These are phyloP conservation scores for Podaxis carcinomalis DNA, from an alignment of 768 basidiomycete genomes.

Conservation along the genomic window DNA sequence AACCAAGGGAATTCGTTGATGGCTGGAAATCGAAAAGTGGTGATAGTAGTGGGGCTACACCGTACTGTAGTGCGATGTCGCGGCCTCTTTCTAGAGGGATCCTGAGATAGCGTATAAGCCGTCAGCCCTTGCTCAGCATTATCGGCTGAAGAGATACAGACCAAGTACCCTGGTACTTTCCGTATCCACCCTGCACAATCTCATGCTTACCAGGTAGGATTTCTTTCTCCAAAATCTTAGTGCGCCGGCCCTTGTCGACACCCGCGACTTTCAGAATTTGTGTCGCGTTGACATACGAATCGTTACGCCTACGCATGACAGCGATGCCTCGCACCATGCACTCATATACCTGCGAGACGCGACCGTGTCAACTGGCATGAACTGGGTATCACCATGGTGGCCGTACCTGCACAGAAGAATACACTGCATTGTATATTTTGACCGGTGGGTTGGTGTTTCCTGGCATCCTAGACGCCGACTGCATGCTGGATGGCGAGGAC, in stretches of 20 bases:
- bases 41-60: slow-evolving; percentile 80
- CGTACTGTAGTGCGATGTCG: slow-evolving; percentile 89
- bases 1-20: slow-evolving; percentile 61
- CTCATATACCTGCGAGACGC: slow-evolving; percentile 78
- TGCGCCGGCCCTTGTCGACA: slow-evolving; percentile 92
- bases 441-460: slow-evolving; percentile 51
- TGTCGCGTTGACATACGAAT: slow-evolving; percentile 97
- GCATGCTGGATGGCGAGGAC: slow-evolving; percentile 33
- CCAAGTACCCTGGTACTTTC: slow-evolving; percentile 99
- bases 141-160: slow-evolving; percentile 30
- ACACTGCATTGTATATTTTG: slow-evolving; percentile 92
- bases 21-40: slow-evolving; percentile 95
- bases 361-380: slow-evolving; percentile 28
- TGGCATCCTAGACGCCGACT: slow-evolving; percentile 39
- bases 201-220: slow-evolving; percentile 94
- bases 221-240: slow-evolving; percentile 97
- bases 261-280: slow-evolving; percentile 99
- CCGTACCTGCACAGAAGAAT: slow-evolving; percentile 78
- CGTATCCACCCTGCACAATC: slow-evolving; percentile 98
- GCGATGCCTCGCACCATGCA: slow-evolving; percentile 98
- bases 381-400: slow-evolving; percentile 7
- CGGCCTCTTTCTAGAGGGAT: slow-evolving; percentile 93
- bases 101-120: slow-evolving; percentile 40
- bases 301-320: slow-evolving; percentile 93
- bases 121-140: slow-evolving; percentile 15